phyloP scores from a whole-genome alignment of 1,139 yeast species.

The Kodamaea arcana region DNA sequence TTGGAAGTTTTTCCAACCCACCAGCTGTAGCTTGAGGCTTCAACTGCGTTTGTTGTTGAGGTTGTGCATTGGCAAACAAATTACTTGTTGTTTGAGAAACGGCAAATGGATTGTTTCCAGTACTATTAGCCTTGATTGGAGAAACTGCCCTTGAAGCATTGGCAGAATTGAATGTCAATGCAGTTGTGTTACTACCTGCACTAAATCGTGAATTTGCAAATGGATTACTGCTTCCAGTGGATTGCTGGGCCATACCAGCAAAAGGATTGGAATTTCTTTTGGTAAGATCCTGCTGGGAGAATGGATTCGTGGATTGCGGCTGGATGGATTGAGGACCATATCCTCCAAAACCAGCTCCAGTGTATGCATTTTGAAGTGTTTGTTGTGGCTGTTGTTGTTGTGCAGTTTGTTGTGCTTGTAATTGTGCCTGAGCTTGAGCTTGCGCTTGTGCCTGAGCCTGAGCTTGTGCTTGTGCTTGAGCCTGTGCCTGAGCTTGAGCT shows the following conservation, averaged over 20 bases:
- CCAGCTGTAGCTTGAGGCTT: constrained; percentile 61
- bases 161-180: constrained; percentile 26
- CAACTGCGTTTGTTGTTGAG: constrained; percentile 20
- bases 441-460: constrained; percentile 1
- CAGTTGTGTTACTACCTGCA: constrained; percentile 31
- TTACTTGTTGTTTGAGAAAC: constrained; percentile 35
- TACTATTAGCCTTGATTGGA: constrained; percentile 23
- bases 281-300: constrained; percentile 5
- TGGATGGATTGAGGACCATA: constrained; percentile 28
- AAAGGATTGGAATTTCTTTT: constrained; percentile 40
- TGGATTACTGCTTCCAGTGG: constrained; percentile 40
- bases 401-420: constrained; percentile 8
- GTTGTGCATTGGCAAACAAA: constrained; percentile 24
- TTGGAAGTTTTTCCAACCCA: constrained; percentile 59
- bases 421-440: constrained; percentile 2
- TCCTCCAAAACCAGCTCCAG: constrained; percentile 61
- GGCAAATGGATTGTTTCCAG: constrained; percentile 47
- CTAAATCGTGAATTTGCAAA: constrained; percentile 42
- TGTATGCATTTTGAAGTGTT: constrained; percentile 29
- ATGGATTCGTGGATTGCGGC: constrained; percentile 1
- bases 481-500: constrained; percentile 1
- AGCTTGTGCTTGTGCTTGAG: constrained; percentile 1
- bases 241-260: constrained; percentile 19
- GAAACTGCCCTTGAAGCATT: constrained; percentile 13
- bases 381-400: constrained; percentile 5